Evolutionary conservation across 2,329 filamentous ascomycete genomes (phyloP), one percentile per base, ranked within the genome.

Genomic region (Pseudopyricularia javanii): DNA sequence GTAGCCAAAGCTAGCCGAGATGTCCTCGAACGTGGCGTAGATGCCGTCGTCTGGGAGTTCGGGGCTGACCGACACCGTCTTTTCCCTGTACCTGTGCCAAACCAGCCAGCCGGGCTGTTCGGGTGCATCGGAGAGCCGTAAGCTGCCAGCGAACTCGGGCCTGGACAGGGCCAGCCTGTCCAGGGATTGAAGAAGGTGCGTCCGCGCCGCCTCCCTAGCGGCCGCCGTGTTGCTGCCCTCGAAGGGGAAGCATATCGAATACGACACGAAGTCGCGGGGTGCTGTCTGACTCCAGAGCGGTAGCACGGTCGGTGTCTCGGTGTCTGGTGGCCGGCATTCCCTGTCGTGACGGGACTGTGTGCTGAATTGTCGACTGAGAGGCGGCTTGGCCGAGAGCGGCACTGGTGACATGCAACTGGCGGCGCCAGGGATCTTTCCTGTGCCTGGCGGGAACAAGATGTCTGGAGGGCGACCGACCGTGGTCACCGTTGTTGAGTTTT

Each of bases 61-160:
- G 22, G 37, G 37, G 7, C n/a, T 20, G 37, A 43, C 37, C 2
- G 37, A 43, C 17, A 43, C 37, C n/a, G 37, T n/a, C 37, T 43
- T 43, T 11, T 14, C 17, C 17, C 22, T 22, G 37, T 43, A 20
- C 37, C n/a, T 22, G 37, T 43, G 62, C 50, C 24, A 51, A 3
- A 43, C 15, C 2, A 51, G 50, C 35, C 9, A 17, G 6, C 50
- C 50, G 15, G 50, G 35, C 8, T 26, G 28, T n/a, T 3, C 50
- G 45, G 55, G 53, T 7, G 49, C 43, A 22, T 50, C n/a, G 4
- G 55, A 55, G 2, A 57, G 57, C 3, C 55, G 54, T 14, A 64
- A 56, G 17, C 51, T 57, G 4, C 63, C 64, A 0, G 63, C 61
- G 53, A 63, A 63, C 34, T 63, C 59, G 1, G 64, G 63, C 6